Base-by-base conservation (phyloP, 805 yeast species). In the Suhomyces faveliae region DNA sequence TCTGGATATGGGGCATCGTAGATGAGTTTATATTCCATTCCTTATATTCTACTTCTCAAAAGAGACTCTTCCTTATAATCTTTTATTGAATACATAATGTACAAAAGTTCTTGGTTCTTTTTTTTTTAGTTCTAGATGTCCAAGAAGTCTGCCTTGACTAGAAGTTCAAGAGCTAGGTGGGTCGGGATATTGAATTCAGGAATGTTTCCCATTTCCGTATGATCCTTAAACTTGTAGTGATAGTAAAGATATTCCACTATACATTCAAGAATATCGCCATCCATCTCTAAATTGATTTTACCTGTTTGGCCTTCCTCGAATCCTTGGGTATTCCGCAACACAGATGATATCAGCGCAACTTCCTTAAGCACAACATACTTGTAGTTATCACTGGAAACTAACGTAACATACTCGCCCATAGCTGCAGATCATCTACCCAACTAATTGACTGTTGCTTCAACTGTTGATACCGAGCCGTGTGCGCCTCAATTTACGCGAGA, bases 171-270 rank as follows among this genome's bases (percentile, higher is more conserved):
- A 0, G 98, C 96, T 81, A 92, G 79, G 55, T 89, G 97, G 0
- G 97, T 91, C 1, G 98, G 97, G 2, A 94, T 81, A 30, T 87
- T 86, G 66, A 94, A 94, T 47, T 87, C 94, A 0, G 96, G 96
- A 5, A 87, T 80, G 43, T 80, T 84, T 3, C 79, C 81, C 5
- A 61, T 54, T 27, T 72, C 77, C 0, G 74, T 78, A 43, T 63
- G 67, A 43, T 79, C 81, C 52, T 76, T 80, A 61, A 87, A 88
- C 56, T 87, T 84, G 50, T 76, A 63, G 57, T 87, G 82, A 61
- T 87, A 91, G 61, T 87, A 83, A 27, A 92, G 67, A 57, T 94
- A 92, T 57, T 92, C 97, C 37, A 88, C 85, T 9, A 92, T 84
- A 57, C 89, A 87, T 52, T 83, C 87, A 39, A 94, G 69, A 17